Evolutionary conservation across 202 grass and related monocot genomes (phyloP).

Genomic region (Tripidium arundinaceum): DNA sequence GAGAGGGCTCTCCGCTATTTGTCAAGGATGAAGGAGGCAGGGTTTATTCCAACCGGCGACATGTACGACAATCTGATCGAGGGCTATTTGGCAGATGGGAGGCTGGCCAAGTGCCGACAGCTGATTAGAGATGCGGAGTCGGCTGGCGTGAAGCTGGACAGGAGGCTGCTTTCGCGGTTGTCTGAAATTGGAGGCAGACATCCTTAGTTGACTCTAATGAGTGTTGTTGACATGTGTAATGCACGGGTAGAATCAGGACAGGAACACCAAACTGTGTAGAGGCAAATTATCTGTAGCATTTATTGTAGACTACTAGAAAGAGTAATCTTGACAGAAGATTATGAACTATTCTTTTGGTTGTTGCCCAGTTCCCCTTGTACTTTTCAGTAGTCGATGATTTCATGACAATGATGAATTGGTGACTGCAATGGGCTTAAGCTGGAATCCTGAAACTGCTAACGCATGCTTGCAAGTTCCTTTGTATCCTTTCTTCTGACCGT

Average conservation of each 20-base stretch:
- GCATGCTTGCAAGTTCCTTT: background rate
- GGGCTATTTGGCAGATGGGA: conserved; percentile 44
- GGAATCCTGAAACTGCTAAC: background rate
- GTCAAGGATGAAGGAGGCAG: conserved; percentile 64
- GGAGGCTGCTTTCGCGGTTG: conserved; percentile 35
- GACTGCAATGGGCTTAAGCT: background rate
- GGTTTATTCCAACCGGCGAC: conserved; percentile 55
- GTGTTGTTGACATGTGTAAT: background rate
- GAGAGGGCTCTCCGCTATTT: conserved; percentile 66
- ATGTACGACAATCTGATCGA: conserved; percentile 63
- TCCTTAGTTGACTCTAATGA: background rate
- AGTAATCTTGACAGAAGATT: background rate
- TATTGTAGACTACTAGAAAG: background rate
- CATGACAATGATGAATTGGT: background rate
- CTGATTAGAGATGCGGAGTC: conserved; percentile 60
- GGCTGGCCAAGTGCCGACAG: conserved; percentile 57
- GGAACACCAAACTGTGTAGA: background rate
- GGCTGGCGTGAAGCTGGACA: conserved; percentile 50
- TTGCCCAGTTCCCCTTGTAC: background rate
- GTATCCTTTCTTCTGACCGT: background rate
- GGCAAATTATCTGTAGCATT: background rate
- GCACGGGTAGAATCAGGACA: background rate
- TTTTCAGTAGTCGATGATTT: background rate
- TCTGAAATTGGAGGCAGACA: conserved; percentile 7
- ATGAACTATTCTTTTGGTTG: background rate